Base-by-base conservation (phyloP, 169 alveolate species). In the Hepatocystis sp. region DNA sequence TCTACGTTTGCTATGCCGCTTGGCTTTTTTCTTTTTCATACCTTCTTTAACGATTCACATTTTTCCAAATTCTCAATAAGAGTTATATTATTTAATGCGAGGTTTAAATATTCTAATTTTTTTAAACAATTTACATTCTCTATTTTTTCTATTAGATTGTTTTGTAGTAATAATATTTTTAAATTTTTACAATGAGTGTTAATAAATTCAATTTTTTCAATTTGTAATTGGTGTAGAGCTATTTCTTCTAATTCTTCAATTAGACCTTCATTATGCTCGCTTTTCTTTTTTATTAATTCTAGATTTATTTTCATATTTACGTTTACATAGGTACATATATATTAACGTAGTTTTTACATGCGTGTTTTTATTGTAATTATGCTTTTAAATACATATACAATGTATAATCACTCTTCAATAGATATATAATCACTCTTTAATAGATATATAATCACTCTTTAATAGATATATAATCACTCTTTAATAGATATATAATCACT, bases 231-330 rank as follows among this genome's bases (percentile, higher is more conserved):
- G 81, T 95, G 97, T 8, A 95, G 84, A 5, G 97, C 67, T 25
- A 93, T 92, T 88, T 96, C 98, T 93, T 96, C 98, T 60, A 96
- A 66, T 2, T 92, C 95, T 17, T 95, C 85, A 15, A 96, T 85
- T 52, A 93, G 89, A 13, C 96, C 95, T 56, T 96, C 98, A 90
- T 96, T 96, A 63, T 96, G 98, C 56, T 96, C 98, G 39, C 97
- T 94, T 67, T 95, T 90, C 63, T 91, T 91, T 76, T 96, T 91
- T 23, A 96, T 85, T 30, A 96, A 66, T 25, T 94, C 98, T 17
- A 61, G 39, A 32, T 81, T 84, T 27, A 81, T 61, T 32, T 63
- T 81, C 89, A 81, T 81, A 34, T 60, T 81, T 15, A 19, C 8
- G 25, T 13, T 51, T 25, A 15, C 8, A 15, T 46, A 1, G 40